Evolutionary conservation across 2,329 filamentous ascomycete species (phyloP).

Genomic region (Nemania bipapillata): DNA sequence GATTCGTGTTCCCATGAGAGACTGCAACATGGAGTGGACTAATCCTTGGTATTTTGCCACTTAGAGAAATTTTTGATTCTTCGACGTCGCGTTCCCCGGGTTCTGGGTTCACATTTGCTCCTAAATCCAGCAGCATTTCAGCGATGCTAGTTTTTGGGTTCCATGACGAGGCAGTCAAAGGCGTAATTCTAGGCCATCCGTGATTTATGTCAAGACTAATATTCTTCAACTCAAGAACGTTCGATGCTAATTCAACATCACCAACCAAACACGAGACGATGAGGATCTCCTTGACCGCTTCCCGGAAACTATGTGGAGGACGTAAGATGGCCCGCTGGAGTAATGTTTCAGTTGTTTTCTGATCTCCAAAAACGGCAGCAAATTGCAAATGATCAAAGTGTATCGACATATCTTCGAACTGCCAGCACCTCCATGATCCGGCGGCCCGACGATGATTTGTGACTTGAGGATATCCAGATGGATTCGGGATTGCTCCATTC

Average conservation of each 20-base stretch:
- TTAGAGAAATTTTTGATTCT: background rate
- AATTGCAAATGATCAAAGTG: conserved; percentile 18
- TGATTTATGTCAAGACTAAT: conserved; percentile 4
- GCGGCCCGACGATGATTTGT: background rate
- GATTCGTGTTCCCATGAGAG: conserved; percentile 12
- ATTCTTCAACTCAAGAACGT: background rate
- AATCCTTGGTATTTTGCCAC: too few species aligned
- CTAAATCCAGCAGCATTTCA: conserved; percentile 19
- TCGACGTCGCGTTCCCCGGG: background rate
- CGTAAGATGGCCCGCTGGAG: background rate
- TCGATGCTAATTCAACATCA: conserved; percentile 6
- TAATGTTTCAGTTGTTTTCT: conserved; percentile 4
- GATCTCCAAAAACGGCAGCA: conserved; percentile 19
- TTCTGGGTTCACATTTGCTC: conserved; percentile 1
- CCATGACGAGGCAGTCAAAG: conserved; percentile 29
- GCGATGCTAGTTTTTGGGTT: conserved; percentile 23
- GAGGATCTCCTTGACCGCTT: background rate
- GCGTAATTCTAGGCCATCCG: conserved; percentile 20
- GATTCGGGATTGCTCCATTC: background rate
- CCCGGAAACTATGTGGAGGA: background rate
- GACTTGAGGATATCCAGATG: background rate
- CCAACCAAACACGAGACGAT: conserved; percentile 24
- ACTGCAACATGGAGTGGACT: conserved; percentile 26
- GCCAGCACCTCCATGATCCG: background rate
- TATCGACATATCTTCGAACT: background rate